Percentiles rank a stretch among this genome's conserved stretches.
These are phyloP conservation scores for Trichoderma sp. DNA, from an alignment of 2,329 filamentous ascomycete genomes.

Conservation along the genomic window DNA sequence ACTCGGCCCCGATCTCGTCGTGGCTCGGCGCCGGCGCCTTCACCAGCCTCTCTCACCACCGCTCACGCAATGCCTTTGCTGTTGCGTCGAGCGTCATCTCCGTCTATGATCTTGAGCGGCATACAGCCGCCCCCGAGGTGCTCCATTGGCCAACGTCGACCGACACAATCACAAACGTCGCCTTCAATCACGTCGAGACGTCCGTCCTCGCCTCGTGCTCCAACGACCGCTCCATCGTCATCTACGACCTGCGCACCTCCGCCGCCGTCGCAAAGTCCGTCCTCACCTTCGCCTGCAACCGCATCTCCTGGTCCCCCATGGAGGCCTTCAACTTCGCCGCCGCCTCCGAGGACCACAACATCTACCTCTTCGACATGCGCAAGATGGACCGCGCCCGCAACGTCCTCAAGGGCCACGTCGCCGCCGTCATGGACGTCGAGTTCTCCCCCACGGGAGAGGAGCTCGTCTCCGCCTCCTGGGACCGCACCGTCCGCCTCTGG, in stretches of 20 bases:
- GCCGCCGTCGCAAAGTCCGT: slow-evolving; percentile 78
- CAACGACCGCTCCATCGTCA: slow-evolving; percentile 78
- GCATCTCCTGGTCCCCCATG: slow-evolving; percentile 91
- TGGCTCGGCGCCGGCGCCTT: slow-evolving; percentile 84
- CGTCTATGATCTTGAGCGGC: slow-evolving; percentile 82
- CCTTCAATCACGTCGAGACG: slow-evolving; percentile 93
- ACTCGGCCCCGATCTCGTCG: slow-evolving; percentile 71
- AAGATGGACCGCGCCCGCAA: slow-evolving; percentile 86
- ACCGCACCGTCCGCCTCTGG: slow-evolving; percentile 86
- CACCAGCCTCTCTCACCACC: slow-evolving; percentile 79
- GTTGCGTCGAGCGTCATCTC: slow-evolving; percentile 74
- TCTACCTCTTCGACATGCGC: slow-evolving; percentile 86
- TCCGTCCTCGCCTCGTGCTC: slow-evolving; percentile 83
- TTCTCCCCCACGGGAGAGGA: slow-evolving; percentile 94
- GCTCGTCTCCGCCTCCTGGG: slow-evolving; percentile 81
- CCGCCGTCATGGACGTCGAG: slow-evolving; percentile 93
- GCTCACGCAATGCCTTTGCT: slow-evolving; percentile 74
- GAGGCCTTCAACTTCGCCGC: slow-evolving; percentile 94
- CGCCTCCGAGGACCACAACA: slow-evolving; percentile 91
- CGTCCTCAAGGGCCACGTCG: slow-evolving; percentile 83
- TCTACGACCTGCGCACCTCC: slow-evolving; percentile 88
- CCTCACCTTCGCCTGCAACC: slow-evolving; percentile 79
- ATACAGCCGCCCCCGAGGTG: slow-evolving; percentile 76
- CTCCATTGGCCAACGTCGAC: slow-evolving; percentile 83
- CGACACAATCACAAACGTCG: slow-evolving; percentile 84